Evolutionary conservation across 805 yeast species (phyloP).

Genomic region (Yarrowia sp.): DNA sequence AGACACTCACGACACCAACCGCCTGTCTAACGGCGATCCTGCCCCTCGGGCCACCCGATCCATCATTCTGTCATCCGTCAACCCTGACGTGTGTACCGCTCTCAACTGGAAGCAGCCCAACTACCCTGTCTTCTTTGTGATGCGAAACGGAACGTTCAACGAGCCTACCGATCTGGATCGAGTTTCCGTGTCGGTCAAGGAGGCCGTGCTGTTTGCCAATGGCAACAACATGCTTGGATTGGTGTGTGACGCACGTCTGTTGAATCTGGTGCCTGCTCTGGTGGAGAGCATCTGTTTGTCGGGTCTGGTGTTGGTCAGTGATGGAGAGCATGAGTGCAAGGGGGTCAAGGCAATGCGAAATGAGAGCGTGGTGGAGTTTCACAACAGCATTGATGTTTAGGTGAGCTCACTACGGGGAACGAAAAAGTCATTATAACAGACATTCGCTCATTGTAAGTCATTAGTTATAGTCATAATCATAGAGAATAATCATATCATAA

Average conservation of each 20-base stretch:
- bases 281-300: slow-evolving; percentile 70
- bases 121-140: slow-evolving; percentile 84
- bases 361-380: slow-evolving; percentile 62
- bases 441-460: slow-evolving; percentile 3
- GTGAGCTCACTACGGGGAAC: neutral
- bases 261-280: slow-evolving; percentile 70
- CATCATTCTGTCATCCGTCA: slow-evolving; percentile 77
- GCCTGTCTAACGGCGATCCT: slow-evolving; percentile 25
- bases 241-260: slow-evolving; percentile 59
- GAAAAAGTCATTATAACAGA: slow-evolving; percentile 7
- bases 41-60: slow-evolving; percentile 47
- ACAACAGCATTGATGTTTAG: slow-evolving; percentile 53
- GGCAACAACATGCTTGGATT: slow-evolving; percentile 83
- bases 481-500: neutral
- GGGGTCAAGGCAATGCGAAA: slow-evolving; percentile 65
- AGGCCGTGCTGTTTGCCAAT: slow-evolving; percentile 76
- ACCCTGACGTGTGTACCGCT: slow-evolving; percentile 87
- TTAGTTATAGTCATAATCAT: neutral
- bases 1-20: slow-evolving; percentile 32
- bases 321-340: slow-evolving; percentile 30
- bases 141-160: slow-evolving; percentile 46
- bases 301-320: slow-evolving; percentile 80
- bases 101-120: slow-evolving; percentile 98
- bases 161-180: slow-evolving; percentile 34
- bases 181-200: slow-evolving; percentile 60